Evolutionary conservation across 2,329 filamentous ascomycete genomes (phyloP).

Genomic region (Aspergillus alliaceus): DNA sequence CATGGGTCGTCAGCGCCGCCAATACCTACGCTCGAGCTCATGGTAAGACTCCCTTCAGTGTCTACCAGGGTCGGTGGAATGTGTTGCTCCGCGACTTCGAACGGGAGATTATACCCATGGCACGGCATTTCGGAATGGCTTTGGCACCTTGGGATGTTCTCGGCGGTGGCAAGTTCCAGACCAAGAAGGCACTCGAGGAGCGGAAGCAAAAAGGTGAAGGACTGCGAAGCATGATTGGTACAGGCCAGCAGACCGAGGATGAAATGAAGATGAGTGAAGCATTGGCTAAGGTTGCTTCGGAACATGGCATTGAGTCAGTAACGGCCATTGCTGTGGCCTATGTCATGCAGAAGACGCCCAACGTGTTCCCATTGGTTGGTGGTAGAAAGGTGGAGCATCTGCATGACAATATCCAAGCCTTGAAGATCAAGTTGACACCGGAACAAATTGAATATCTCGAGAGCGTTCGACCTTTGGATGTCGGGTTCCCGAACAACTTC

Average conservation of each 20-base stretch:
- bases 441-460: slow-evolving; percentile 70
- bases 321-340: slow-evolving; percentile 71
- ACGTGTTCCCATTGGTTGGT: slow-evolving; percentile 74
- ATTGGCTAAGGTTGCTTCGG: slow-evolving; percentile 60
- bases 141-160: slow-evolving; percentile 62
- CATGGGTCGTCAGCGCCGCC: slow-evolving; percentile 42
- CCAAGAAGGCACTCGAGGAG: slow-evolving; percentile 48
- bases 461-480: slow-evolving; percentile 59
- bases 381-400: slow-evolving; percentile 70
- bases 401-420: slow-evolving; percentile 27
- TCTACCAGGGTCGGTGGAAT: slow-evolving; percentile 44
- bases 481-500: slow-evolving; percentile 67
- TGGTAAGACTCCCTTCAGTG: slow-evolving; percentile 41
- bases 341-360: slow-evolving; percentile 69
- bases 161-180: slow-evolving; percentile 54
- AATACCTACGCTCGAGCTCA: slow-evolving; percentile 42
- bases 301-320: slow-evolving; percentile 56
- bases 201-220: slow-evolving; percentile 46
- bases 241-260: slow-evolving; percentile 48
- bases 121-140: slow-evolving; percentile 44
- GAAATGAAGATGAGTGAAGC: slow-evolving; percentile 56
- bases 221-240: slow-evolving; percentile 28
- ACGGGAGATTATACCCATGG: slow-evolving; percentile 45
- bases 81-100: slow-evolving; percentile 41
- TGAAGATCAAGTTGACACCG: slow-evolving; percentile 48